Evolutionary conservation across 306 rosid genomes (phyloP), one percentile per base, ranked within the genome.

Genomic region (Dalbergia cultrata): DNA sequence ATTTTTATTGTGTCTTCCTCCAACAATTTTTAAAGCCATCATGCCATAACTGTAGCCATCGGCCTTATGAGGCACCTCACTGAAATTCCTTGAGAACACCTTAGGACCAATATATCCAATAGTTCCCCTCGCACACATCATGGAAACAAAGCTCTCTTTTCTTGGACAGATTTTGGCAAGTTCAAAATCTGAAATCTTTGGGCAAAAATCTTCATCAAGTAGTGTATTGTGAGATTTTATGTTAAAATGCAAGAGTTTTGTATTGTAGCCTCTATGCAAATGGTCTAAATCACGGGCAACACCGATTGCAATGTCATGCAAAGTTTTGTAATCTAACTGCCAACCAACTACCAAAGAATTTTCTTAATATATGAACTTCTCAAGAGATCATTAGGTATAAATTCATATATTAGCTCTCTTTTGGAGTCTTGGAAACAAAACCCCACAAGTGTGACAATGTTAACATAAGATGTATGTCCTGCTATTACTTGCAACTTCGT

Each of bases 381-480:
- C 89, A 5, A 82, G 74, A 0, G 86, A 86, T 63, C 86, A 63
- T 82, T 86, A 63, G 84, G 5, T 86, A 86, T 82, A 4, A 68
- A 86, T 17, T 86, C 82, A 10, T 86, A 86, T 6, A 86, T 18
- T 61, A 86, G 69, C 34, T 86, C 84, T 33, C 73, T 54, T 13
- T 85, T 13, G 1, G 75, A 72, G 52, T 81, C 78, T 53, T 81
- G 70, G 4, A 63, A 72, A 34, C 82, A 83, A 0, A 66, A 66
- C 0, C 72, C 72, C 4, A 41, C 13, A 9, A 66, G 49, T 16
- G 0, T 64, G 3, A 82, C 74, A 11, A 82, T 70, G 44, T 82
- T 82, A 63, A 82, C 73, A 82, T 82, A 82, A 14, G 85, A 82
- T 50, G n/a, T n/a, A n/a, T n/a, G 85, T 82, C 8, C 33, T 68